These are phyloP conservation scores for Periconia sp. DNA, from an alignment of 2,329 filamentous ascomycete genomes.

Conservation along the genomic window DNA sequence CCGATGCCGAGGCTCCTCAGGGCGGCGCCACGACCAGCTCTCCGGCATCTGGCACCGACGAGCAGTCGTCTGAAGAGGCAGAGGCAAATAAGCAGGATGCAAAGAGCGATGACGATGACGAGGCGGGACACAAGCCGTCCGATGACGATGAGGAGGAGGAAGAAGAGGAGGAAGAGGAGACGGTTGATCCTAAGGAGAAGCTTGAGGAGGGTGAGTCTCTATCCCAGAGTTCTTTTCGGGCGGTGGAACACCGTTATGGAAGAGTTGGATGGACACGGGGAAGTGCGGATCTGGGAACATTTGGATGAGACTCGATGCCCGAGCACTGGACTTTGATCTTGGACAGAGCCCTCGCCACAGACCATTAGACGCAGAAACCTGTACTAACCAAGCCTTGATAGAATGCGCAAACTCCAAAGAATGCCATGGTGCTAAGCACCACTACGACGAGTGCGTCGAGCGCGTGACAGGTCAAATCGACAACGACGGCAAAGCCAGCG, in stretches of 20 bases:
- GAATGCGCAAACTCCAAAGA: slow-evolving; percentile 88
- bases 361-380: too few relatives aligned
- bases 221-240: not conserved
- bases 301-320: too few relatives aligned
- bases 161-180: slow-evolving; percentile 82
- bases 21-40: slow-evolving; percentile 47
- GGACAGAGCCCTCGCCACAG: too few relatives aligned
- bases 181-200: slow-evolving; percentile 83
- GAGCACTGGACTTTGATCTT: too few relatives aligned
- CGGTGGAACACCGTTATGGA: too few relatives aligned
- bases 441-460: slow-evolving; percentile 98
- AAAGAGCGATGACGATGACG: slow-evolving; percentile 47
- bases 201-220: slow-evolving; percentile 84
- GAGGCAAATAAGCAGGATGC: slow-evolving; percentile 52
- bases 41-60: slow-evolving; percentile 51
- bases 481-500: slow-evolving; percentile 75
- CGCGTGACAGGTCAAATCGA: slow-evolving; percentile 78
- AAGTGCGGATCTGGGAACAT: too few relatives aligned
- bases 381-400: too few relatives aligned
- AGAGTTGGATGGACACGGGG: not conserved
- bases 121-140: slow-evolving; percentile 57
- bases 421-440: slow-evolving; percentile 91
- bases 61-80: slow-evolving; percentile 50
- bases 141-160: slow-evolving; percentile 72
- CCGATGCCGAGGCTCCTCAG: slow-evolving; percentile 53